Evolutionary conservation across 1,284 basidiomycete species (phyloP), one percentile per base, ranked within the genome.

Genomic region (Testicularia cyperi): DNA sequence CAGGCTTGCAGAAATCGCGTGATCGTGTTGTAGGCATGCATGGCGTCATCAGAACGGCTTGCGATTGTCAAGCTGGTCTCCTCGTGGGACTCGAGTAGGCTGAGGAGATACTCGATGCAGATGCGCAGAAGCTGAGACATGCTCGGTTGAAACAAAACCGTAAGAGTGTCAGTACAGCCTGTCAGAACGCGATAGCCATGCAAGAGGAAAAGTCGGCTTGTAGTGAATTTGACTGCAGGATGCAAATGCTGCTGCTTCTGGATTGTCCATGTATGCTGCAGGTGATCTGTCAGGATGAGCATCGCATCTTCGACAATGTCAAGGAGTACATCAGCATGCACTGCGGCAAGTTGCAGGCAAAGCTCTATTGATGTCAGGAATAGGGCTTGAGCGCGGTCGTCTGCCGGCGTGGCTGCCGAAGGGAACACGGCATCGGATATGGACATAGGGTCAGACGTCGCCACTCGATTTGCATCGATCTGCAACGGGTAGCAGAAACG

Each of bases 241-340:
- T 21, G 10, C 18, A 22, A 9, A 13, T 6, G 12, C 9, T 22
- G 18, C 20, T 21, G 33, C 20, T 35, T 35, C 12, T 21, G 18
- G 6, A 20, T 20, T 9, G 51, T 55, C 57, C 57, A 61, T 12
- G 28, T 25, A 27, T 61, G 57, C 7, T 38, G 38, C n/a, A 46
- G 18, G 33, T 54, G 45, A 33, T 61, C 46, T 36, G 30, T 31
- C 14, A 61, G 25, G 15, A 52, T 20, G 6, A 49, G 43, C 14
- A 51, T 34, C 9, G 46, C 51, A 16, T 49, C 38, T 12, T 61
- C 57, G 6, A 46, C 46, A 14, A 61, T 27, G 21, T 61, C 51
- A 21, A 55, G 22, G 5, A 54, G 28, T 22, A 38, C 42, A 22
- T 39, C 32, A 3, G 51, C 43, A 20, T 45, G 45, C n/a, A 28